Evolutionary conservation across 1,139 yeast species (phyloP).

Genomic region (Zygoascus hellenicus): DNA sequence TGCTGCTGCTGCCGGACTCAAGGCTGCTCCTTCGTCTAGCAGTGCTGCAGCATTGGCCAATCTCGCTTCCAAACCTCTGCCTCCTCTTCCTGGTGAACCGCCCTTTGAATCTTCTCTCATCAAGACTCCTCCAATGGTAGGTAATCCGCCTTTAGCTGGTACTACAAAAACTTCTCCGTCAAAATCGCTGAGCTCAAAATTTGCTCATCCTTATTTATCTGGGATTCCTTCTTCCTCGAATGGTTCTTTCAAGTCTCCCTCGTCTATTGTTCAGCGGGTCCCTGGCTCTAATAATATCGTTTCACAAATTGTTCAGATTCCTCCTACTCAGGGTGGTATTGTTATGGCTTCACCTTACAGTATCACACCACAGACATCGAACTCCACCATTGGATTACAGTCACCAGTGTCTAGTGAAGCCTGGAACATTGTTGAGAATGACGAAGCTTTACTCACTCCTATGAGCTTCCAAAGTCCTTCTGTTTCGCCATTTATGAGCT

Average conservation of each 20-base stretch:
- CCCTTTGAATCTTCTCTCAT: not conserved
- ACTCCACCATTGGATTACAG: not conserved
- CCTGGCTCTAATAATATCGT: conserved; percentile 3
- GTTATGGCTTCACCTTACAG: conserved; percentile 3
- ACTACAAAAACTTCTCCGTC: conserved; percentile 1
- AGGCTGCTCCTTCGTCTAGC: conserved; percentile 1
- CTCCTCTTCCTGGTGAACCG: conserved; percentile 4
- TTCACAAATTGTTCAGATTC: conserved; percentile 3
- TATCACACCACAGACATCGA: conserved; percentile 2
- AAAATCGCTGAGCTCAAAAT: conserved; percentile 1
- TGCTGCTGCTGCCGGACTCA: conserved; percentile 4
- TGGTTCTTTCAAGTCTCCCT: conserved; percentile 5
- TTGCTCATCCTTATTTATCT: conserved; percentile 6
- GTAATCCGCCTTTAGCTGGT: not conserved
- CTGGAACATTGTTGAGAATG: not conserved
- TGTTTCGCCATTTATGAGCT: conserved; percentile 11
- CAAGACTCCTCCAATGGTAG: conserved; percentile 4
- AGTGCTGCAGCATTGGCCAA: not conserved
- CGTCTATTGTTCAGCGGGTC: conserved; percentile 4
- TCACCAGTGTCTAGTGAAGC: conserved; percentile 4
- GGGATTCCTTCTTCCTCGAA: conserved; percentile 2
- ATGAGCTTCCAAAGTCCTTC: conserved; percentile 15
- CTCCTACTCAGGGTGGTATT: conserved; percentile 1
- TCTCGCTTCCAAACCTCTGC: not conserved
- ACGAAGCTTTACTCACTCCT: conserved; percentile 15